Evolutionary conservation across 257 asterid species (phyloP), one percentile per base, ranked within the genome.

Genomic region (Solanum arcanum): DNA sequence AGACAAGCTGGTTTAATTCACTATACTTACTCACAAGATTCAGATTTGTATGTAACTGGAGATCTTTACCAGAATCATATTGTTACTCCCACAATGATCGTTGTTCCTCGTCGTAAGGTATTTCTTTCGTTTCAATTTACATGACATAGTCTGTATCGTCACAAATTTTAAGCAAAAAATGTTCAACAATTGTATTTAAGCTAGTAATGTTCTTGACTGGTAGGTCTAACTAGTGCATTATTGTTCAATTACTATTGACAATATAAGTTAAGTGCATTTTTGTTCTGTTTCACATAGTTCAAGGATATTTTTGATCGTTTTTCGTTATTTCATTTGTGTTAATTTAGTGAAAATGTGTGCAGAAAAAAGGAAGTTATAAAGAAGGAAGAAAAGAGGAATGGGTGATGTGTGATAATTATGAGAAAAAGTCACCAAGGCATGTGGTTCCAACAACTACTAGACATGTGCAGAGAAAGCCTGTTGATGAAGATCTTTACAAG

Each of bases 401-500:
- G 94, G 91, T 86, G 89, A 93, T 89, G 86, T 91, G 94, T 87
- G 92, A 93, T 31, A 33, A 29, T 35, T 90, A 87, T 41, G 97
- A 90, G 7, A 90, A 90, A 59, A 89, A 87, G 64, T 90, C 88
- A 77, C 70, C 84, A 27, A 52, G 60, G 25, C 92, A 92, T 23
- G 87, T 86, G 20, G 14, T 4, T 29, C 88, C 92, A 14, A 90
- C 94, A 13, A 90, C 85, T 5, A 49, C 85, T 5, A 44, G 85
- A 73, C 86, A 69, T 2, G 87, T 89, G 3, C 89, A 94, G 9
- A 96, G 21, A 78, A 77, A 96, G 86, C 95, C 98, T 9, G 92
- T 95, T 33, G 99, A 96, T 64, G 99, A 96, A 87, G 99, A 96
- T 88, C 89, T 96, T 49, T 96, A 95, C 95, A 92, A 91, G 92